These are phyloP conservation scores for Verbascum thapsus DNA, from an alignment of 257 asterid genomes.

Conservation along the genomic window DNA sequence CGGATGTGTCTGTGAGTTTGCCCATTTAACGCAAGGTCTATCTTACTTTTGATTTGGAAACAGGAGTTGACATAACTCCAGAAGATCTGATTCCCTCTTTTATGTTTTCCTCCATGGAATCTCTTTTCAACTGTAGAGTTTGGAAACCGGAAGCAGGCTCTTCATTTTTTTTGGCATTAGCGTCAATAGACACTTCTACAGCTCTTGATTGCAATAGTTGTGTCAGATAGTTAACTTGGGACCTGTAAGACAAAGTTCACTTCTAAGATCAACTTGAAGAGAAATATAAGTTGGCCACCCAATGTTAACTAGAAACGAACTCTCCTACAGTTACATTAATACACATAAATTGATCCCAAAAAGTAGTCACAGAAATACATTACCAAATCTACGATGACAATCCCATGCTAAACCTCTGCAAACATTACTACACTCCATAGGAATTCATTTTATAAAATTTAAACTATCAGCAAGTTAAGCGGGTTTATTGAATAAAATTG, in stretches of 20 bases:
- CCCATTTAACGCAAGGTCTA: background rate
- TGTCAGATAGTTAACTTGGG: constrained; percentile 73
- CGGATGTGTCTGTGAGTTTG: background rate
- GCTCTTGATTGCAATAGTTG: constrained; percentile 72
- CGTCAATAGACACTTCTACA: constrained; percentile 39
- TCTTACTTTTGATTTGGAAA: constrained; percentile 47
- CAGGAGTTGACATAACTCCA: constrained; percentile 43
- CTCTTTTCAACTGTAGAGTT: constrained; percentile 38
- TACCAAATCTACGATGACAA: no score
- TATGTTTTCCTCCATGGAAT: constrained; percentile 39
- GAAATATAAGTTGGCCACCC: background rate
- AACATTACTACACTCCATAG: no score
- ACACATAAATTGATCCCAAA: background rate
- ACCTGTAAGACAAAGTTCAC: constrained; percentile 47
- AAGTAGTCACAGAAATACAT: no score
- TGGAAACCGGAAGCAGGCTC: constrained; percentile 39
- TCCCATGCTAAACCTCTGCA: no score
- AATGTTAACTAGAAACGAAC: background rate
- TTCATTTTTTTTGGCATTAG: constrained; percentile 34
- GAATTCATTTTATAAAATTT: background rate
- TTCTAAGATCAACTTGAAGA: constrained; percentile 7
- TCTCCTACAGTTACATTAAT: background rate
- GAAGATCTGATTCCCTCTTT: constrained; percentile 37
- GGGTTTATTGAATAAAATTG: constrained; percentile 4
- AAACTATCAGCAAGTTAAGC: constrained; percentile 4